Conservation (phyloP, 2,329 filamentous ascomycete species). For the Fusarium sambucinum region DNA sequence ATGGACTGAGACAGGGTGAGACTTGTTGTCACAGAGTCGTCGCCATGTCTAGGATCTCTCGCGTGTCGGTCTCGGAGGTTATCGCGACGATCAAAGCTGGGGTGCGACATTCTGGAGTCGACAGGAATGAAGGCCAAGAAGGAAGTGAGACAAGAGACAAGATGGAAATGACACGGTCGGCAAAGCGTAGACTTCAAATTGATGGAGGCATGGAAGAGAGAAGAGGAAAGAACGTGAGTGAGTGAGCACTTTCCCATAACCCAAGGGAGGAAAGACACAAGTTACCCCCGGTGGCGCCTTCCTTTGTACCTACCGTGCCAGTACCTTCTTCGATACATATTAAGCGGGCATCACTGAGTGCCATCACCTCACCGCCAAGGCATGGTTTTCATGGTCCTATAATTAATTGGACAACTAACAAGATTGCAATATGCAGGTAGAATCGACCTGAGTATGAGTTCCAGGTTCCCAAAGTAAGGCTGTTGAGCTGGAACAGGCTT, state of each 20-base stretch:
- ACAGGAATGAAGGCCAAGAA: not conserved
- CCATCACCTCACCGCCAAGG: conserved; percentile 15
- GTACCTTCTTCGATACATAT: conserved; percentile 1
- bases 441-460: not conserved
- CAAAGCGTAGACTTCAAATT: not conserved
- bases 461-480: conserved; percentile 4
- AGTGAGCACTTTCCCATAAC: not conserved
- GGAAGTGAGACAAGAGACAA: conserved; percentile 18
- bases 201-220: not conserved
- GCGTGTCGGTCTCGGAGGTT: conserved; percentile 7
- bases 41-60: not conserved
- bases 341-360: not conserved
- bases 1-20: not conserved
- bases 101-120: not conserved
- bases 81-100: not conserved
- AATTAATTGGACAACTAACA: not conserved
- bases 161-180: not conserved
- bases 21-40: not conserved
- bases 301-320: not conserved
- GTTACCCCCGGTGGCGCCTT: not conserved
- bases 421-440: not conserved
- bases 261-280: not conserved
- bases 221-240: not conserved
- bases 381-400: not conserved
- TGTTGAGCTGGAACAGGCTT: not conserved